These are phyloP conservation scores for Rhizopus sp. DNA, from an alignment of 371 early-diverging fungal genomes.

Conservation along the genomic window DNA sequence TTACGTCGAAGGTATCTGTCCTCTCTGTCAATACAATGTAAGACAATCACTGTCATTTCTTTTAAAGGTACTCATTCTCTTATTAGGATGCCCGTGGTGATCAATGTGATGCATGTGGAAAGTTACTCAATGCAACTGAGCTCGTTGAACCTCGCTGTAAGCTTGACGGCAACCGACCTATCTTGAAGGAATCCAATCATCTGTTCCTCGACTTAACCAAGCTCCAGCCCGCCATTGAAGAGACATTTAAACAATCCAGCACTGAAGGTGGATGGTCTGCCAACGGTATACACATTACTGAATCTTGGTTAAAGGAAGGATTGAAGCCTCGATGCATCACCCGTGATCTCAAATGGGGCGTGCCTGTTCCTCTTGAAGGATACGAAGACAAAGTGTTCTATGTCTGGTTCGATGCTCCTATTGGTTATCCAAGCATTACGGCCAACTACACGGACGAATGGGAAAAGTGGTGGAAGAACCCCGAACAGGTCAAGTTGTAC, in stretches of 20 bases:
- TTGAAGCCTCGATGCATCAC: constrained; percentile 98
- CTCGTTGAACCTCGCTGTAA: constrained; percentile 96
- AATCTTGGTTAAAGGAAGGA: constrained; percentile 97
- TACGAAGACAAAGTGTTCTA: constrained; percentile 98
- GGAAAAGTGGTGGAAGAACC: constrained; percentile 99
- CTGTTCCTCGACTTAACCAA: constrained; percentile 90
- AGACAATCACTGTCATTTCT: background rate
- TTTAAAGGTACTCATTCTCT: background rate
- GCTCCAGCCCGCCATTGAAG: constrained; percentile 76
- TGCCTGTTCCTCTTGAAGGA: constrained; percentile 92
- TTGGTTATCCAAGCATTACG: constrained; percentile 98
- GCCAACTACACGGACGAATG: constrained; percentile 93
- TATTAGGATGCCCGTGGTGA: constrained; percentile 95
- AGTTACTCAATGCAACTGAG: constrained; percentile 91
- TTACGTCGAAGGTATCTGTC: constrained; percentile 98
- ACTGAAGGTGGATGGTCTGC: constrained; percentile 84
- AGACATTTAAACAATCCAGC: constrained; percentile 72
- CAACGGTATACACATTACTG: constrained; percentile 93
- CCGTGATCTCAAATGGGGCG: constrained; percentile 99
- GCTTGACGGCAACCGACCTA: constrained; percentile 82
- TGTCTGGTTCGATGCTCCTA: constrained; percentile 99
- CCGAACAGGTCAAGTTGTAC: constrained; percentile 91
- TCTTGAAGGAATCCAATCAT: constrained; percentile 89
- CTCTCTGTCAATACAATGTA: constrained; percentile 83
- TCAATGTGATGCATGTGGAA: constrained; percentile 99